Percentiles rank a stretch among this genome's conserved stretches.
Evolutionary conservation across 306 rosid species (phyloP).

Genomic region (Prunus kanzakura): DNA sequence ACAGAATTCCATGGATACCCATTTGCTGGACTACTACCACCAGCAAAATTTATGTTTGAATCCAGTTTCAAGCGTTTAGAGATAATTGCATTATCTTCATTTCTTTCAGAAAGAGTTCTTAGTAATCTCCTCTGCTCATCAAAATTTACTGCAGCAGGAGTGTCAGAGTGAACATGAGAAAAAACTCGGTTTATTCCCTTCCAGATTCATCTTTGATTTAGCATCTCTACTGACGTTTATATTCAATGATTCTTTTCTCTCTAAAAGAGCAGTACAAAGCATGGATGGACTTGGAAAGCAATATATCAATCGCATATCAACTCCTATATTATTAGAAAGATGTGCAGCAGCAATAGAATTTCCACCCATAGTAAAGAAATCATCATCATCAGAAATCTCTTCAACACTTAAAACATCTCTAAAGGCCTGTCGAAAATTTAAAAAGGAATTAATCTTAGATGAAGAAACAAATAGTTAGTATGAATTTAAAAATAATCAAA

Average conservation of each 20-base stretch:
- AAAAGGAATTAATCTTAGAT: background rate
- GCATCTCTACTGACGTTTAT: conserved; percentile 35
- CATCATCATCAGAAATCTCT: conserved; percentile 60
- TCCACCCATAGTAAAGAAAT: conserved; percentile 84
- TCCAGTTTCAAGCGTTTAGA: conserved; percentile 52
- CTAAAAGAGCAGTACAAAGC: conserved; percentile 66
- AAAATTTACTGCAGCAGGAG: conserved; percentile 21
- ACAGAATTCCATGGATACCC: conserved; percentile 46
- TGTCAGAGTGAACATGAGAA: conserved; percentile 29
- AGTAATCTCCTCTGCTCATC: conserved; percentile 24
- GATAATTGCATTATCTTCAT: conserved; percentile 24
- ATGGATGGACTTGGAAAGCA: conserved; percentile 55
- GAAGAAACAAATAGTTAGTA: background rate
- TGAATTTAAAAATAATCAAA: background rate
- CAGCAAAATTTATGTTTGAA: conserved; percentile 24
- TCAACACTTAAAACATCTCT: conserved; percentile 55
- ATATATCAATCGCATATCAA: conserved; percentile 74
- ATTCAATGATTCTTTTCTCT: conserved; percentile 41
- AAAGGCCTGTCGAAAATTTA: conserved; percentile 54
- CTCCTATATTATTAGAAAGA: conserved; percentile 68
- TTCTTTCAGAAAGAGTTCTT: conserved; percentile 24
- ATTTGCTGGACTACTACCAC: conserved; percentile 16
- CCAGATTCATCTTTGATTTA: conserved; percentile 31
- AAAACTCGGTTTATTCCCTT: conserved; percentile 20
- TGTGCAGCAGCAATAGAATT: conserved; percentile 89